A percentile compares a stretch with the other conserved stretches of the same genome.
phyloP scores from a whole-genome alignment of 2,329 filamentous ascomycete genomes.

The Phaeosphaeriaceae sp. region DNA sequence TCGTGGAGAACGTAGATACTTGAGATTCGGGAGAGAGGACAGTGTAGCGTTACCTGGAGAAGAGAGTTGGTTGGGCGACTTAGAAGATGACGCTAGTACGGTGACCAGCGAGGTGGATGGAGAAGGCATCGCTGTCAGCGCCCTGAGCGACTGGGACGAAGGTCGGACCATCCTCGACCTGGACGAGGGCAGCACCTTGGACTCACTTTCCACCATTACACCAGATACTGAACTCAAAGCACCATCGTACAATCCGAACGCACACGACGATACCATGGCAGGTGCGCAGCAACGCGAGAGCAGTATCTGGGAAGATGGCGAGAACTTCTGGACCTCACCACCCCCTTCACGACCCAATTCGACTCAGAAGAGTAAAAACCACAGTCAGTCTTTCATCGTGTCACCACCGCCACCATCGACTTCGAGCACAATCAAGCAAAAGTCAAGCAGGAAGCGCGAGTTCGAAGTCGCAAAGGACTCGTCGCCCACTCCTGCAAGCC shows the following conservation, averaged over 20 bases:
- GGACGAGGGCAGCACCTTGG: conserved; percentile 7
- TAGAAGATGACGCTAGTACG: conserved; percentile 23
- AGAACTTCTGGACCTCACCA: conserved; percentile 36
- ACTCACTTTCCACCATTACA: conserved; percentile 5
- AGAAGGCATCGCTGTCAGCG: conserved; percentile 25
- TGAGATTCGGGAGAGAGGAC: conserved; percentile 51
- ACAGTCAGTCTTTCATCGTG: conserved; percentile 19
- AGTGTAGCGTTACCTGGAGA: conserved; percentile 36
- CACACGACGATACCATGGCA: conserved; percentile 1
- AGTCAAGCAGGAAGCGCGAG: conserved; percentile 20
- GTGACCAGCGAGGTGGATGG: conserved; percentile 30
- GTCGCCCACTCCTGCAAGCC: background rate
- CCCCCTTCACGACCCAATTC: conserved; percentile 11
- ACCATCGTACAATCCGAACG: background rate
- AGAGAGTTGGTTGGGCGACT: conserved; percentile 39
- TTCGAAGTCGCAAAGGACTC: conserved; percentile 33
- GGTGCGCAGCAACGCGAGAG: conserved; percentile 17
- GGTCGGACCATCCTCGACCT: conserved; percentile 23
- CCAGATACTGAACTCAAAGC: background rate
- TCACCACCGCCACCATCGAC: conserved; percentile 11
- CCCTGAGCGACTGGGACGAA: conserved; percentile 33
- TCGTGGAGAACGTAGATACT: conserved; percentile 46
- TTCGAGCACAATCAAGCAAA: conserved; percentile 3
- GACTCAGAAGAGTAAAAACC: conserved; percentile 21
- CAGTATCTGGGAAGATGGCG: conserved; percentile 43